Conservation (phyloP, 2,329 filamentous ascomycete species). For the Pseudocercospora musae region DNA sequence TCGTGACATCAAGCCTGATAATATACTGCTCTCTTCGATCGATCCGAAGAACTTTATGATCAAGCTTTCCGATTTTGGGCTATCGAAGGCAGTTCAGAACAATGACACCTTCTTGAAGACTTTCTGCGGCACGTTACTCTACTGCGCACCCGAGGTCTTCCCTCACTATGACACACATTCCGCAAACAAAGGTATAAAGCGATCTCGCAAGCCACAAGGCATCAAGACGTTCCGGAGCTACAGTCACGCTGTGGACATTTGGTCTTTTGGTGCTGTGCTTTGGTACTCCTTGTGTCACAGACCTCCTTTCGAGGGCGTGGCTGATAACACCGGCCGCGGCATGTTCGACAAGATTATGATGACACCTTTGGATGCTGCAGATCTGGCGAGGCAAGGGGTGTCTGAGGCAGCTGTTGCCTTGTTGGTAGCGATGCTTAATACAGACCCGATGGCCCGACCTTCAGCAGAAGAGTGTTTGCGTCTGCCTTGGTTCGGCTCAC, state of each 20-base stretch:
- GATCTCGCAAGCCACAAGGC: slow-evolving; percentile 48
- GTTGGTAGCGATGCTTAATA: slow-evolving; percentile 72
- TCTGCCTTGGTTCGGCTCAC: slow-evolving; percentile 69
- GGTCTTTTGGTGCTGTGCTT: slow-evolving; percentile 90
- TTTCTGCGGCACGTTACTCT: slow-evolving; percentile 92
- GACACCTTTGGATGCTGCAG: slow-evolving; percentile 62
- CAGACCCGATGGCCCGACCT: slow-evolving; percentile 73
- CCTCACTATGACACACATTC: slow-evolving; percentile 70
- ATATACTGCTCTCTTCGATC: slow-evolving; percentile 76
- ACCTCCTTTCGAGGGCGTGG: slow-evolving; percentile 77
- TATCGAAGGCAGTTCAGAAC: slow-evolving; percentile 84
- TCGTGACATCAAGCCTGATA: slow-evolving; percentile 98
- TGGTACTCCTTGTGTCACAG: slow-evolving; percentile 78
- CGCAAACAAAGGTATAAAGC: slow-evolving; percentile 58
- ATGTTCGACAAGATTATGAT: slow-evolving; percentile 87
- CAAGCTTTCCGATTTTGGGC: slow-evolving; percentile 92
- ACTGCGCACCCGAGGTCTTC: slow-evolving; percentile 96
- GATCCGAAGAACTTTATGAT: slow-evolving; percentile 65
- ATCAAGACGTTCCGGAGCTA: slow-evolving; percentile 61
- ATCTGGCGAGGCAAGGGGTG: slow-evolving; percentile 58
- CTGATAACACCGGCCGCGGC: slow-evolving; percentile 71
- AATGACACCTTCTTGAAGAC: slow-evolving; percentile 91
- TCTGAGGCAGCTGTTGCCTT: slow-evolving; percentile 71
- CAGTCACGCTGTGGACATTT: slow-evolving; percentile 88
- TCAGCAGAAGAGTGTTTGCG: slow-evolving; percentile 66